A percentile compares a stretch with the other conserved stretches of the same genome.
Evolutionary conservation across 1,139 yeast species (phyloP).

Genomic region (Debaryomyces nepalensis): DNA sequence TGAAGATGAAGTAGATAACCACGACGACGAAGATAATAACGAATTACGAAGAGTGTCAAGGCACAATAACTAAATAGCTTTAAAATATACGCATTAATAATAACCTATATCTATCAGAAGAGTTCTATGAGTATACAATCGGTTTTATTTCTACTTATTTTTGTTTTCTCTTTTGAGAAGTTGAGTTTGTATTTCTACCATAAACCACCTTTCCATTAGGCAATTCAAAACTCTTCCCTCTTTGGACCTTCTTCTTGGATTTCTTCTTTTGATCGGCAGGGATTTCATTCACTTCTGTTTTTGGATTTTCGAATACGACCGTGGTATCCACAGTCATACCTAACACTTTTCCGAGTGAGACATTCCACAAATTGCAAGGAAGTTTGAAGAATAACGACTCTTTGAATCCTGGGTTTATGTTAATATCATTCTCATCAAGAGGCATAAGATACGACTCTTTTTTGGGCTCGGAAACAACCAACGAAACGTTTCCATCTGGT

Average conservation of each 20-base stretch:
- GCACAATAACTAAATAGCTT: conserved; percentile 34
- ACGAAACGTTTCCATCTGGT: conserved; percentile 69
- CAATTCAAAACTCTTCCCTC: conserved; percentile 52
- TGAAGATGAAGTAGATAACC: conserved; percentile 28
- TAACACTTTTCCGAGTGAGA: conserved; percentile 43
- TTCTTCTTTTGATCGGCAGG: conserved; percentile 24
- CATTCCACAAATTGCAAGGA: conserved; percentile 52
- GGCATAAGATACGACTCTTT: conserved; percentile 33
- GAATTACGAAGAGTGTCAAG: conserved; percentile 46
- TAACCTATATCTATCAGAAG: conserved; percentile 12
- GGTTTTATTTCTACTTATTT: conserved; percentile 8
- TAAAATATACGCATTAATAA: conserved; percentile 7
- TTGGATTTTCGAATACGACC: conserved; percentile 24
- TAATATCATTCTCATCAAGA: conserved; percentile 46
- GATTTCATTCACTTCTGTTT: conserved; percentile 15
- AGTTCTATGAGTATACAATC: conserved; percentile 4
- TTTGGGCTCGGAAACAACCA: conserved; percentile 57
- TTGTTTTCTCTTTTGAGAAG: conserved; percentile 23
- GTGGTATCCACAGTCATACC: conserved; percentile 31
- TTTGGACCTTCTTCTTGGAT: conserved; percentile 37
- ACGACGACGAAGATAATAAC: conserved; percentile 23
- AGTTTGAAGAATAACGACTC: conserved; percentile 59
- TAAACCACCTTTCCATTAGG: conserved; percentile 67
- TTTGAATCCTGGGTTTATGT: conserved; percentile 46
- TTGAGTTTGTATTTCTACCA: conserved; percentile 35